phyloP scores from a whole-genome alignment of 768 basidiomycete species.

The Termitomyces sp. region DNA sequence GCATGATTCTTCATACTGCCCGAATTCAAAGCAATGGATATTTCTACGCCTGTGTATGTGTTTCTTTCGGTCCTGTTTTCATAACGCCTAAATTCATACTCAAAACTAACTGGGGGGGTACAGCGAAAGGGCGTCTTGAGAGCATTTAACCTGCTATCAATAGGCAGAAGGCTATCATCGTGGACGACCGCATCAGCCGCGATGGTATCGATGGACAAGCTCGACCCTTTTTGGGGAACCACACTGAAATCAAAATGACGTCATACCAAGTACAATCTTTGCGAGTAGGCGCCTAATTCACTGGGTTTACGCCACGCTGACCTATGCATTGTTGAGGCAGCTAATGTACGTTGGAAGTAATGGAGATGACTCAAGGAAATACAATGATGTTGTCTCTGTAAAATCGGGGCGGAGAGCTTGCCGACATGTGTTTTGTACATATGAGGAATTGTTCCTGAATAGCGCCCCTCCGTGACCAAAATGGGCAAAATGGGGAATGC shows the following conservation, averaged over 20 bases:
- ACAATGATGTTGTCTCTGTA: background rate
- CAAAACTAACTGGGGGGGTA: background rate
- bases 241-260: background rate
- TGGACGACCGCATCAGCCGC: background rate
- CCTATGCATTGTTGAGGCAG: background rate
- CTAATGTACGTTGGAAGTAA: background rate
- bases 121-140: background rate
- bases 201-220: background rate
- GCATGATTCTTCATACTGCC: background rate
- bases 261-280: background rate
- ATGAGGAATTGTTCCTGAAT: background rate
- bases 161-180: background rate
- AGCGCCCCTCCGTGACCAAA: background rate
- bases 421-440: background rate
- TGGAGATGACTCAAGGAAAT: background rate
- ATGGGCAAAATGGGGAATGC: background rate
- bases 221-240: background rate
- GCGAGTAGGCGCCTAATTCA: background rate
- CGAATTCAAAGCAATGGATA: background rate
- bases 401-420: background rate
- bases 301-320: constrained; percentile 3
- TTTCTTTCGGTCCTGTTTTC: background rate
- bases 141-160: background rate
- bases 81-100: background rate
- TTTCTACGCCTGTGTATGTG: background rate